Evolutionary conservation across 805 yeast genomes (phyloP), one percentile per base, ranked within the genome.

Genomic region (Yarrowia keelungensis): DNA sequence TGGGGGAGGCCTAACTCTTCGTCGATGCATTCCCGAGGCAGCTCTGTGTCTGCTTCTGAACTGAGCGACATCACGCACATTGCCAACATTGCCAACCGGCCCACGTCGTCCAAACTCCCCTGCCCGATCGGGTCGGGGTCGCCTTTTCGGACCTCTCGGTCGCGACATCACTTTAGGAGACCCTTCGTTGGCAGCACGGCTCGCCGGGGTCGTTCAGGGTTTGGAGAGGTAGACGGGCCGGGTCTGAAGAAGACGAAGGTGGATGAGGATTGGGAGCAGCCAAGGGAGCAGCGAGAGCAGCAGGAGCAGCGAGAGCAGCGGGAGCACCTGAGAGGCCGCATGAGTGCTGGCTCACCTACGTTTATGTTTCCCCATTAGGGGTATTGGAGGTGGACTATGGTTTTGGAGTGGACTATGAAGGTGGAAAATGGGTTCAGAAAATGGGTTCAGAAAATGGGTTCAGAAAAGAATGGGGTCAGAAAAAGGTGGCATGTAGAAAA

Each of bases 61-160:
- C 62, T 56, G 26, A 56, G 62, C 22, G 62, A 56, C 9, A 56
- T 56, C n/a, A 56, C 62, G n/a, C 9, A 56, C n/a, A 22, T 26
- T 4, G 38, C 45, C 14, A 38, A 38, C 32, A 7, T 38, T 19
- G 11, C 59, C 35, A 19, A 14, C 14, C 59, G 59, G 19, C 45
- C 59, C 7, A 38, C 59, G 16, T 53, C 59, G 36, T 53, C 59
- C 12, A 56, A 56, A 19, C 49, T 59, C 9, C 51, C 65, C 16
- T 59, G 65, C 26, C 62, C 47, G 3, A 56, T 56, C 15, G 65
- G 65, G 2, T 59, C 51, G 14, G 65, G 65, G n/a, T 59, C 65
- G 11, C 65, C 51, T 0, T 59, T 59, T 45, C 41, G 65, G 41
- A 5, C 51, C 35, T 45, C 51, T 16, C 65, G 65, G 8, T 43